Percentiles rank a stretch among this genome's conserved stretches.
Evolutionary conservation across 306 rosid genomes (phyloP).

Genomic region (Cotoneaster glaucophyllus): DNA sequence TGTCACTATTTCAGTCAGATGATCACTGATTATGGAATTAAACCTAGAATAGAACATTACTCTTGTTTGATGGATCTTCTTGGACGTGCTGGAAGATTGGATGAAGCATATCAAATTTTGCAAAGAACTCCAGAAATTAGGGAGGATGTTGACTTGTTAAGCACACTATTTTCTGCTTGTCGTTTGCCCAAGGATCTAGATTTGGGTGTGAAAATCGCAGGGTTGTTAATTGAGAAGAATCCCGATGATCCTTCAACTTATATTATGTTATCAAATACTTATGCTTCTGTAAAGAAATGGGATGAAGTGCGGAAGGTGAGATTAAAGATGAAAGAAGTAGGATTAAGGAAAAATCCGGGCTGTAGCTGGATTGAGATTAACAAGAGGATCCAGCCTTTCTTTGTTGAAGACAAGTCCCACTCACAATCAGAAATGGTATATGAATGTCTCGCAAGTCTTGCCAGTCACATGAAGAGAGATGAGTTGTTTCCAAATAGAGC

Average conservation of each 20-base stretch:
- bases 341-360: slow-evolving; percentile 69
- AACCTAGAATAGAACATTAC: slow-evolving; percentile 60
- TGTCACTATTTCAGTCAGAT: slow-evolving; percentile 52
- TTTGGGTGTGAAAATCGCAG: slow-evolving; percentile 54
- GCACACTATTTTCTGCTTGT: slow-evolving; percentile 67
- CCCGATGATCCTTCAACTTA: slow-evolving; percentile 62
- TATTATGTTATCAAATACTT: slow-evolving; percentile 50
- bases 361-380: slow-evolving; percentile 83
- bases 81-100: slow-evolving; percentile 77
- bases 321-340: slow-evolving; percentile 60
- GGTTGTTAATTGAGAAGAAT: slow-evolving; percentile 42
- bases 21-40: slow-evolving; percentile 43
- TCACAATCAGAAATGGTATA: slow-evolving; percentile 39
- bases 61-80: slow-evolving; percentile 81
- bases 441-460: slow-evolving; percentile 48
- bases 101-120: slow-evolving; percentile 62
- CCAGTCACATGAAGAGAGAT: slow-evolving; percentile 50
- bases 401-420: slow-evolving; percentile 56
- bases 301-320: slow-evolving; percentile 56
- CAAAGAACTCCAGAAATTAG: slow-evolving; percentile 46
- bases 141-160: slow-evolving; percentile 47
- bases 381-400: slow-evolving; percentile 52
- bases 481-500: slow-evolving; percentile 11
- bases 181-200: slow-evolving; percentile 44
- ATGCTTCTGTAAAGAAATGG: slow-evolving; percentile 63